Conservation (phyloP, 257 asterid species). For the Rhazya stricta region DNA sequence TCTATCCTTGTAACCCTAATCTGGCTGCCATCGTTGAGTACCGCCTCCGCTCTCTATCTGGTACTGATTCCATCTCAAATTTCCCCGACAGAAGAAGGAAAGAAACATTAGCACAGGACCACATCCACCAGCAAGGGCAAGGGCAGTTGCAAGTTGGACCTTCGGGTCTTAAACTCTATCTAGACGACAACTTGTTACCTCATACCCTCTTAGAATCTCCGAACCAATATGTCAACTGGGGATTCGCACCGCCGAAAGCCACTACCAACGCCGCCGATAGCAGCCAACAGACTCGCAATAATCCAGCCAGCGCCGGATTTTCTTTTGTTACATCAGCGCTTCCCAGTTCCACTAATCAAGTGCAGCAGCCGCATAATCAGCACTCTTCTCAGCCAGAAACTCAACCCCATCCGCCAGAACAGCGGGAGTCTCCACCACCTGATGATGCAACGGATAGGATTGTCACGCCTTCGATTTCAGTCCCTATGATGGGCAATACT, state of each 20-base stretch:
- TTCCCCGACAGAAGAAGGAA: constrained; percentile 21
- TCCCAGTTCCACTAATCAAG: constrained; percentile 10
- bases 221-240: constrained; percentile 34
- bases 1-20: constrained; percentile 88
- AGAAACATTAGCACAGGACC: constrained; percentile 17
- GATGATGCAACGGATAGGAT: constrained; percentile 17
- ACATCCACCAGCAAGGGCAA: constrained; percentile 10
- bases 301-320: constrained; percentile 17
- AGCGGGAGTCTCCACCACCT: constrained; percentile 28
- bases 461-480: constrained; percentile 23
- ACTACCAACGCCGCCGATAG: constrained; percentile 18
- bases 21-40: constrained; percentile 73
- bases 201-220: constrained; percentile 26
- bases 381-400: constrained; percentile 9
- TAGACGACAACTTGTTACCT: constrained; percentile 26
- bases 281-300: constrained; percentile 15
- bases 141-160: constrained; percentile 11
- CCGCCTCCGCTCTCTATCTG: constrained; percentile 66
- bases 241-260: constrained; percentile 14
- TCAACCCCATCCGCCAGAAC: constrained; percentile 12
- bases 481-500: constrained; percentile 21
- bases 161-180: constrained; percentile 23
- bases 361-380: not conserved
- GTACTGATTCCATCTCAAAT: constrained; percentile 1
- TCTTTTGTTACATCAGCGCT: constrained; percentile 23